Conservation (phyloP, 2,329 filamentous ascomycete species). For the Aschersonia sp. region DNA sequence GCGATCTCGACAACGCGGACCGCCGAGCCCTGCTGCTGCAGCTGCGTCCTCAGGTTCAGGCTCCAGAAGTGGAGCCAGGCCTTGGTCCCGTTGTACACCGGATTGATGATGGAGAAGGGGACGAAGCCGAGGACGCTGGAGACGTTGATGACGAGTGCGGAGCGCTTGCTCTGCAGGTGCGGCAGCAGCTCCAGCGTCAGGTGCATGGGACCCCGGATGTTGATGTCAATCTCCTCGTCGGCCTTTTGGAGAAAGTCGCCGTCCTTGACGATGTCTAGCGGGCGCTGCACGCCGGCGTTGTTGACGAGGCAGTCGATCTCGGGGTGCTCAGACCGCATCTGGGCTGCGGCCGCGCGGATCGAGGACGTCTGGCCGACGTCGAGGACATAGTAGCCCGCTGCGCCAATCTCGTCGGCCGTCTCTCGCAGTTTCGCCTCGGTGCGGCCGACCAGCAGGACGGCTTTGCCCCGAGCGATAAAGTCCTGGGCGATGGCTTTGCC, state of each 20-base stretch:
- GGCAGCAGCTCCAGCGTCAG: slow-evolving; percentile 15
- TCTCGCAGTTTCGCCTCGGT: slow-evolving; percentile 37
- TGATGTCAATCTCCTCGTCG: slow-evolving; percentile 43
- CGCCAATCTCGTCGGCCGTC: slow-evolving; percentile 27
- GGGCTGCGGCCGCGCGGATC: slow-evolving; percentile 29
- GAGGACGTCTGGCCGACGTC: slow-evolving; percentile 31
- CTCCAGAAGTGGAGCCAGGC: slow-evolving; percentile 42
- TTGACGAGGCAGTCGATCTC: slow-evolving; percentile 42
- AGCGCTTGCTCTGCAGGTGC: not conserved
- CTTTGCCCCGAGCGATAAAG: slow-evolving; percentile 29
- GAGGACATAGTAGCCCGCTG: slow-evolving; percentile 33
- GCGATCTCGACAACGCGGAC: slow-evolving; percentile 39
- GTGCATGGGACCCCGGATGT: slow-evolving; percentile 43
- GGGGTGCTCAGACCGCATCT: slow-evolving; percentile 30
- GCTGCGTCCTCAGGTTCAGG: slow-evolving; percentile 37
- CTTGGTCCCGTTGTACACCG: slow-evolving; percentile 45
- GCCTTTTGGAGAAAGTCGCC: slow-evolving; percentile 31
- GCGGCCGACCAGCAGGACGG: slow-evolving; percentile 36
- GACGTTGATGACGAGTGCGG: slow-evolving; percentile 13
- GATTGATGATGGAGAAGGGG: slow-evolving; percentile 38
- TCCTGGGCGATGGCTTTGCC: slow-evolving; percentile 32
- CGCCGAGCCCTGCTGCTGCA: slow-evolving; percentile 19
- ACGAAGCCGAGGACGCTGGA: slow-evolving; percentile 37
- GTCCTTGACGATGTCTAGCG: slow-evolving; percentile 25
- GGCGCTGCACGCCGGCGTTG: slow-evolving; percentile 43